Evolutionary conservation across 805 yeast genomes (phyloP), one percentile per base, ranked within the genome.

Genomic region (Lipomyces orientalis): DNA sequence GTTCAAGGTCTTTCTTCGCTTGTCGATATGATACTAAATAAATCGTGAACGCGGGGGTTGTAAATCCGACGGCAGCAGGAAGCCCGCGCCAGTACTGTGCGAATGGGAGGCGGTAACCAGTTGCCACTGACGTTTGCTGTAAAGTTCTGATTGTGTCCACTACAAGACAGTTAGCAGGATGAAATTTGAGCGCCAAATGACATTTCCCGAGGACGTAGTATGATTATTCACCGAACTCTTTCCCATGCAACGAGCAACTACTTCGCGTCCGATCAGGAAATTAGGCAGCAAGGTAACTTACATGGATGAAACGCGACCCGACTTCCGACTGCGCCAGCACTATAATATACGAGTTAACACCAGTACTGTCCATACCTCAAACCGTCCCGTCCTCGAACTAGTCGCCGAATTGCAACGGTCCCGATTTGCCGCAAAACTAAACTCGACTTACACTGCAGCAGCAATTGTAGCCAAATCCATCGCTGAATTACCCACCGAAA

Each of bases 121-220:
- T 75, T 37, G 77, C 76, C 8, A 78, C 73, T 10, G 83, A 79
- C 1, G 84, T 81, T 64, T 81, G 83, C 59, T 79, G 79, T 31
- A 81, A 72, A 0, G 83, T 81, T 34, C 82, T 75, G 43, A 81
- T 69, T 4, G 84, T 81, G 70, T 81, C 84, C 58, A 81, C 77
- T 74, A 46, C 60, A 31, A 34, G 34, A 64, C 8, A 4, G 35
- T 31, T 22, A 54, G 46, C 19, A 12, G 39, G 46, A n/a, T n/a
- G 34, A 12, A 25, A 25, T 29, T 16, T n/a, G 34, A 52, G 55
- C 22, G 34, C 22, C 34, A 14, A 52, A 52, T 22, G 9, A 22
- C 31, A 25, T 16, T 49, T 25, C 54, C 49, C 29, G 14, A 22
- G 29, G 14, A 52, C 12, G 55, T 52, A 52, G 16, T 16, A 4